Conservation (phyloP, 495 filamentous ascomycete genomes). For the Polyplosphaeria fusca region DNA sequence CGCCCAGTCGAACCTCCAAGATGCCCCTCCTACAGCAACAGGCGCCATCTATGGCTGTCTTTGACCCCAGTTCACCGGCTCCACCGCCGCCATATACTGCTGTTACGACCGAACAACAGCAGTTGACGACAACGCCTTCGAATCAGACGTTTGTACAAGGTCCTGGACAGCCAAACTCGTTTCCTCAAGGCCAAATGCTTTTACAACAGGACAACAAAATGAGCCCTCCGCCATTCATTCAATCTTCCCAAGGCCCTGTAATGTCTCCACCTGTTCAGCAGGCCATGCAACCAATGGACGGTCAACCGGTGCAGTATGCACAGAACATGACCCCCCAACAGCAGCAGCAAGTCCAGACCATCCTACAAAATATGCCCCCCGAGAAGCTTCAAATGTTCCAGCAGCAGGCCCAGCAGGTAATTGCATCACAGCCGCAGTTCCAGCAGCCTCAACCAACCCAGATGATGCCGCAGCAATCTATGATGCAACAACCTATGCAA, state of each 20-base stretch:
- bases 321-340: constrained; percentile 27
- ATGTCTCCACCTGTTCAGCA: no score
- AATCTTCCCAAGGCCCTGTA: constrained; percentile 13
- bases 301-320: constrained; percentile 22
- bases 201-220: constrained; percentile 8
- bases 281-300: constrained; percentile 13
- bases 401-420: constrained; percentile 31
- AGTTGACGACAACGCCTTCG: constrained; percentile 6
- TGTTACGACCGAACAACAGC: constrained; percentile 9
- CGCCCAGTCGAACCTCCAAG: neutral
- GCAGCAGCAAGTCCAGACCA: constrained; percentile 29
- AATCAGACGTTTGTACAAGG: constrained; percentile 4
- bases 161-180: constrained; percentile 17
- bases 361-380: constrained; percentile 30
- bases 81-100: constrained; percentile 23
- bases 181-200: constrained; percentile 6
- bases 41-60: constrained; percentile 7
- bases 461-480: constrained; percentile 16
- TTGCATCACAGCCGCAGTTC: constrained; percentile 13
- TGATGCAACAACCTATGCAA: constrained; percentile 19
- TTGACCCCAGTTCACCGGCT: constrained; percentile 12
- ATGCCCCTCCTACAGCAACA: constrained; percentile 18
- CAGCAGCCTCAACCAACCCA: constrained; percentile 18
- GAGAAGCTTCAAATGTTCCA: constrained; percentile 32
- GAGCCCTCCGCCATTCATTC: constrained; percentile 3